Evolutionary conservation across 2,329 filamentous ascomycete genomes (phyloP).

Genomic region (Ophiocordyceps camponoti-leonardi): DNA sequence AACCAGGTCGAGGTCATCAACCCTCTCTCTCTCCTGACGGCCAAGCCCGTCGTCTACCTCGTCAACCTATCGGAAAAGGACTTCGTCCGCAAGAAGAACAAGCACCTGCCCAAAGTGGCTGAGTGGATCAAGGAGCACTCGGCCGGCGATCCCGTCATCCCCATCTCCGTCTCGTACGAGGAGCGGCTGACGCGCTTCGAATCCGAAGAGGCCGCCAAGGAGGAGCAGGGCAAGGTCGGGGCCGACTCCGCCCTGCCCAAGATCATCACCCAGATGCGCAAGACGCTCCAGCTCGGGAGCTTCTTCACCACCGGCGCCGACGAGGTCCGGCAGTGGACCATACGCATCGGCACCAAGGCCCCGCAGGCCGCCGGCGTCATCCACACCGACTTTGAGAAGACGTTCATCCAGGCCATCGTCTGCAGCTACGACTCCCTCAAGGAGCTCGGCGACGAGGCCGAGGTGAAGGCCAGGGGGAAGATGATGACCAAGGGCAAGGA

Average conservation of each 20-base stretch:
- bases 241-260: slow-evolving; percentile 84
- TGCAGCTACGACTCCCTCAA: slow-evolving; percentile 75
- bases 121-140: slow-evolving; percentile 93
- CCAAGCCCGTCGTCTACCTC: slow-evolving; percentile 92
- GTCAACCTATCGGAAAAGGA: slow-evolving; percentile 96
- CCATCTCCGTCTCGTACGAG: slow-evolving; percentile 83
- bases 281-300: slow-evolving; percentile 72
- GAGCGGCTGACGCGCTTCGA: slow-evolving; percentile 73
- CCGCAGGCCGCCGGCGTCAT: slow-evolving; percentile 95
- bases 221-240: slow-evolving; percentile 78
- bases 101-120: slow-evolving; percentile 83
- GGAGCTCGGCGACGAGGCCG: slow-evolving; percentile 75
- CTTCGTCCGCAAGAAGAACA: slow-evolving; percentile 98
- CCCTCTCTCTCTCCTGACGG: slow-evolving; percentile 82
- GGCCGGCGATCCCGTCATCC: slow-evolving; percentile 75
- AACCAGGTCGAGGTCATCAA: slow-evolving; percentile 98
- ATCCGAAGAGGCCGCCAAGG: slow-evolving; percentile 57
- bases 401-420: slow-evolving; percentile 90
- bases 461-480: slow-evolving; percentile 88
- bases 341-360: slow-evolving; percentile 91
- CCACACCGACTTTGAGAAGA: slow-evolving; percentile 98
- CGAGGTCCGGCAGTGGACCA: slow-evolving; percentile 97
- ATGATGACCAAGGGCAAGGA: slow-evolving; percentile 98
- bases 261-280: slow-evolving; percentile 83
- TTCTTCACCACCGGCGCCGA: slow-evolving; percentile 97